Evolutionary conservation across 2,329 filamentous ascomycete species (phyloP).

Genomic region (Botrytis pseudocinerea): DNA sequence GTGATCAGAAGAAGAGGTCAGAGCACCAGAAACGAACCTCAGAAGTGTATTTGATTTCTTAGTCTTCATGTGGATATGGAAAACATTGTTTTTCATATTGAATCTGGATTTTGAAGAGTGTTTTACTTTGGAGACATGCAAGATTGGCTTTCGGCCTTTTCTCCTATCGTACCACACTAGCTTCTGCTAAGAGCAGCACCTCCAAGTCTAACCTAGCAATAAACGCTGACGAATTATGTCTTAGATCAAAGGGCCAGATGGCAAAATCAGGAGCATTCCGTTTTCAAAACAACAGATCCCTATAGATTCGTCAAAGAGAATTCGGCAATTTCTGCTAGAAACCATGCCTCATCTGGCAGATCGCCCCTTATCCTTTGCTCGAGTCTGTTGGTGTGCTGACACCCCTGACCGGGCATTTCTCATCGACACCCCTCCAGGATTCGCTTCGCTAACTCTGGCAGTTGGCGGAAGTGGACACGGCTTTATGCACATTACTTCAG

Average conservation of each 20-base stretch:
- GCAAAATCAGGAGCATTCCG: constrained; percentile 25
- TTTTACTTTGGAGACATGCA: neutral
- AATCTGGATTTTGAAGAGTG: neutral
- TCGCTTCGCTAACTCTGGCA: constrained; percentile 48
- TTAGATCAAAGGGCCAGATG: constrained; percentile 15
- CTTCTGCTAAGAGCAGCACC: neutral
- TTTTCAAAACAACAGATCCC: constrained; percentile 46
- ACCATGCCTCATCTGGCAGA: constrained; percentile 54
- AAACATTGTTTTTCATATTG: too few relatives aligned
- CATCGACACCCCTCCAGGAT: constrained; percentile 51
- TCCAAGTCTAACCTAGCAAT: neutral
- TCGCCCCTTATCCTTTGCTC: constrained; percentile 50
- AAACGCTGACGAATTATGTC: neutral
- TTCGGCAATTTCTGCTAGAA: constrained; percentile 51
- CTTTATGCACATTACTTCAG: constrained; percentile 52
- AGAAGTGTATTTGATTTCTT: neutral
- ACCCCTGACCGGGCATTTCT: constrained; percentile 55
- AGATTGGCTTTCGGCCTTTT: neutral
- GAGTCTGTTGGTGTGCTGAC: constrained; percentile 59
- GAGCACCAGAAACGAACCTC: neutral
- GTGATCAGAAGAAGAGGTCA: neutral
- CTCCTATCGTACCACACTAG: neutral
- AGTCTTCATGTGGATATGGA: neutral
- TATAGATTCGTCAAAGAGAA: constrained; percentile 47
- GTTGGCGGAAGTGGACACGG: constrained; percentile 55